These are phyloP conservation scores for Hortaea werneckii DNA, from an alignment of 2,329 filamentous ascomycete species.

Conservation along the genomic window DNA sequence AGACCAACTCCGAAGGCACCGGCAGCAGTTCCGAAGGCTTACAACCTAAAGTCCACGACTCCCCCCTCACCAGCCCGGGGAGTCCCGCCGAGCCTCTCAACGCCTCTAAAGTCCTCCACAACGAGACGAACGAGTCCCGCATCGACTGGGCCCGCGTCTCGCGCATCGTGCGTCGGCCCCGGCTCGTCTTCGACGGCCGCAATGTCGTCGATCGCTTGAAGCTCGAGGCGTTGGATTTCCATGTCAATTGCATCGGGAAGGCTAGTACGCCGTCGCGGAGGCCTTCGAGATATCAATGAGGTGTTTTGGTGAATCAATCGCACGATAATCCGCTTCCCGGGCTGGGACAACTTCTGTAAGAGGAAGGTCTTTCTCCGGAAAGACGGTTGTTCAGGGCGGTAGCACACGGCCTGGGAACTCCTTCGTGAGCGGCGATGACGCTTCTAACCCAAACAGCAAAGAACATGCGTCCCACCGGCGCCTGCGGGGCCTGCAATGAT, in stretches of 20 bases:
- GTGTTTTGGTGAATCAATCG: too few species aligned
- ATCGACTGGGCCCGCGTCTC: slow-evolving; percentile 26
- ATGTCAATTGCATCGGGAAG: slow-evolving; percentile 27
- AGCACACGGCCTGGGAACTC: too few species aligned
- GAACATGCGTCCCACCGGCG: too few species aligned
- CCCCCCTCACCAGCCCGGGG: background rate
- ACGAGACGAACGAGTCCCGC: slow-evolving; percentile 9
- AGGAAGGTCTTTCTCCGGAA: too few species aligned
- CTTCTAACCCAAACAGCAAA: too few species aligned
- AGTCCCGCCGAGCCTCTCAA: background rate
- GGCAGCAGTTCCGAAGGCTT: background rate
- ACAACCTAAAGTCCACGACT: background rate
- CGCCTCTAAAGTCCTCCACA: background rate
- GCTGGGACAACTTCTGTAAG: too few species aligned
- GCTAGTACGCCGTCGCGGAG: background rate
- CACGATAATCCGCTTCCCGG: too few species aligned
- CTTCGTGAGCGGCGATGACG: too few species aligned
- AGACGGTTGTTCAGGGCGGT: too few species aligned
- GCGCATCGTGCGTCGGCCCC: slow-evolving; percentile 22
- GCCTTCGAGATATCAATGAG: background rate
- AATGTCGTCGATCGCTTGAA: slow-evolving; percentile 25
- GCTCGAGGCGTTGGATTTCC: slow-evolving; percentile 26
- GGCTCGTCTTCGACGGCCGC: slow-evolving; percentile 28
- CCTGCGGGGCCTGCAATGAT: too few species aligned
- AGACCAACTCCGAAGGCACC: background rate